Base-by-base conservation (phyloP, 208 protist genomes). In the Vickermania ingenoplastis region DNA sequence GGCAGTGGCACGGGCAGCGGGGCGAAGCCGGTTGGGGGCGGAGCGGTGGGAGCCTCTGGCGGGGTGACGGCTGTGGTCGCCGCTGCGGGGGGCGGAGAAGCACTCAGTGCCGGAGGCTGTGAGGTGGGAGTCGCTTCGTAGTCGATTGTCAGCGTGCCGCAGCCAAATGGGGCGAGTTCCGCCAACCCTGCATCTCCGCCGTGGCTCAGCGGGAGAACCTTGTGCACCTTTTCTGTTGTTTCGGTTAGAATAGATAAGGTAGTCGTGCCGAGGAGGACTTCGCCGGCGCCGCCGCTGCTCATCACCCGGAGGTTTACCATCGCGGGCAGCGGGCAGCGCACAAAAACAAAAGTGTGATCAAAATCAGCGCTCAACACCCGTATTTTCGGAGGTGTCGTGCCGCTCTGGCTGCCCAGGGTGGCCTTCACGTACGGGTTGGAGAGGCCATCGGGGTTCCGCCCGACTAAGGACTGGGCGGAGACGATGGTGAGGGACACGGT, bases 371-470 rank as follows among this genome's bases (percentile, higher is more conserved):
- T 87, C 13, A 71, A 50, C 11, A 69, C 86, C 60, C 76, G 79
- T 14, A 63, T 45, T 31, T 76, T 36, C 41, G 79, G 71, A 1
- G 71, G 45, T 14, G 82, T 88, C 4, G 48, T 54, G 7, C 71
- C 70, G 14, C 57, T 67, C 63, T 86, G 67, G 0, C 63, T 53
- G 31, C 80, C 77, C 45, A 93, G 77, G 1, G 76, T 72, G 29
- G 67, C 77, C 1, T 61, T 69, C 13, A 92, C 65, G 71, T 73
- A 86, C 17, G 86, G 79, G 70, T 92, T 92, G 11, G 81, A 89
- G 29, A 74, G 84, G 58, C 79, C 79, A 53, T 71, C 81, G 0
- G 79, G 62, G 69, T 86, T 84, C 41, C 88, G 62, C n/a, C 60
- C 76, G 25, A 92, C 54, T 28, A 92, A 76, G 23, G 59, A 71